Evolutionary conservation across 441 rosid genomes (phyloP), one percentile per base, ranked within the genome.

Genomic region (Dalechampia spathulata): DNA sequence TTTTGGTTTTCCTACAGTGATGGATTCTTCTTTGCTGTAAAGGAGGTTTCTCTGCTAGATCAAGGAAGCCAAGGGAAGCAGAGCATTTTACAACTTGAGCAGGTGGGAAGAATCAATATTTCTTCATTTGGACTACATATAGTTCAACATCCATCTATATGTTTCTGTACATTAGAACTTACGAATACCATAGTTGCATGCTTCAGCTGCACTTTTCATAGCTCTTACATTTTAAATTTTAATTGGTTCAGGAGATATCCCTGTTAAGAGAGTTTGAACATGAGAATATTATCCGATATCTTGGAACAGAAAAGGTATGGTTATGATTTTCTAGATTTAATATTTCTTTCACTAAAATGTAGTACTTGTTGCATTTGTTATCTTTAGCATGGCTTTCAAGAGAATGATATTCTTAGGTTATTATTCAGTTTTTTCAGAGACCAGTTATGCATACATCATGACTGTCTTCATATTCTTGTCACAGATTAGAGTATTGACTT

Each of bases 221-320:
- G 32, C 27, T 32, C 56, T 48, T 1, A 55, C 30, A 21, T 3
- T 17, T 15, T 55, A 26, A n/a, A n/a, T n/a, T n/a, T 47, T 55
- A 37, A 19, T 57, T 67, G 38, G 51, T 75, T 45, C 85, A 89
- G 97, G 97, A 89, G 72, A 82, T 89, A 59, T 73, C 72, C 58
- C 77, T 89, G 39, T 71, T 89, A 57, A 82, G 97, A 52, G 70
- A 72, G 78, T 86, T 89, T 58, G 68, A 86, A 66, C 97, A 89
- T 57, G 86, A 70, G 64, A 89, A 89, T 72, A 89, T 89, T 17
- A 83, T 89, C 57, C 90, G 71, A 48, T 89, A 89, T 73, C 81
- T 76, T 59, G 97, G 92, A 68, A 86, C 95, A n/a, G 83, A 76
- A 19, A 83, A 74, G 90, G 97, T 86, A 76, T 56, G 6, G 11